Base-by-base conservation (phyloP, 176 grass and related monocot genomes). In the Ampelocalamus luodianensis region DNA sequence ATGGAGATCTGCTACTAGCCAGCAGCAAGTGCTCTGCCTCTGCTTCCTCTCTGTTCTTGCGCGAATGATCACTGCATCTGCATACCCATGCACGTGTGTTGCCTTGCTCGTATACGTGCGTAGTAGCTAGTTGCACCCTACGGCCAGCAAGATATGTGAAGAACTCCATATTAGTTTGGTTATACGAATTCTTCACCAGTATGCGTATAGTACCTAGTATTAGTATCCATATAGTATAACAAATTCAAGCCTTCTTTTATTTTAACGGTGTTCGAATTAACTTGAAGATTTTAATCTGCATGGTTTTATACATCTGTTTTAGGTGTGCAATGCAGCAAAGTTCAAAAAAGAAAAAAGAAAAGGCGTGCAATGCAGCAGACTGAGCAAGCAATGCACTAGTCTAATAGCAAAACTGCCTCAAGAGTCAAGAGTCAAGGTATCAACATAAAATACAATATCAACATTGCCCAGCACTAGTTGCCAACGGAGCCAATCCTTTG, bases 1-100 rank as follows among this genome's bases (percentile, higher is more conserved):
- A 95, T 98, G 93, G 96, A 98, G 81, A 91, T 93, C 34, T 89
- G 87, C 89, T 91, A 42, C 42, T 90, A 83, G 65, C 43, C 7
- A 32, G 39, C 34, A 62, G 8, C 10, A 3, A 18, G 1, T 78
- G 65, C 64, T 29, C 74, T 79, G 81, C 13, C 74, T 45, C 46
- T 43, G 72, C 10, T 44, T 8, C 53, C 4, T 36, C n/a, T 74
- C 70, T 22, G 50, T 61, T 74, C 40, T 39, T 81, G 40, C 15
- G 59, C 20, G 58, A 65, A 55, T 3, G 29, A 27, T 1, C 20
- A 10, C 1, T 1, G 18, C 69, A 26, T 40, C 43, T 36, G 32
- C 6, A 23, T 5, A 5, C 44, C 32, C 46, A 17, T 65, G 7
- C 60, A 13, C 10, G 8, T 45, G 77, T 27, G 24, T 29, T 6